phyloP scores from a whole-genome alignment of 2,329 filamentous ascomycete genomes.

The Aspergillus sp. region DNA sequence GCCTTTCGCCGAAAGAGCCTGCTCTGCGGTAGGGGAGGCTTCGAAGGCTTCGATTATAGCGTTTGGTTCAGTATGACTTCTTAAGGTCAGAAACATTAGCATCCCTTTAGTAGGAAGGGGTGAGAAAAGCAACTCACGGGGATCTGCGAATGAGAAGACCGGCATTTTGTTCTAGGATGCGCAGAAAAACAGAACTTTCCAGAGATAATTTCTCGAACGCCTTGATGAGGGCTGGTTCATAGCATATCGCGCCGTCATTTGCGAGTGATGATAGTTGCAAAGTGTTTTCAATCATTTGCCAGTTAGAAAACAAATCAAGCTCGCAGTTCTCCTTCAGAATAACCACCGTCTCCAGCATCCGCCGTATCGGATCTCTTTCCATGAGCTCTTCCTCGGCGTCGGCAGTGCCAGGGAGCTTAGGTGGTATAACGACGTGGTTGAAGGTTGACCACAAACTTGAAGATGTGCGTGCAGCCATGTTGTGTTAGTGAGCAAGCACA shows the following conservation, averaged over 20 bases:
- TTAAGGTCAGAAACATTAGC: not conserved
- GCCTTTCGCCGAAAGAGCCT: constrained; percentile 56
- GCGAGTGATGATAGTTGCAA: constrained; percentile 22
- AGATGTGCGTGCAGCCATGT: constrained; percentile 11
- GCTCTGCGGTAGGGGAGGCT: constrained; percentile 57
- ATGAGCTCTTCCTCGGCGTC: constrained; percentile 36
- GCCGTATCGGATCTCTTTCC: constrained; percentile 31
- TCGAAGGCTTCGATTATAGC: constrained; percentile 66
- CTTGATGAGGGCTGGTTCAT: constrained; percentile 29
- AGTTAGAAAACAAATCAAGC: constrained; percentile 4
- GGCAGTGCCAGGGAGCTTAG: constrained; percentile 41
- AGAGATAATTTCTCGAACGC: constrained; percentile 34
- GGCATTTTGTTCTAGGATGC: constrained; percentile 56
- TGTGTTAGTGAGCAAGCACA: not conserved
- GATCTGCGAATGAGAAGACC: constrained; percentile 48
- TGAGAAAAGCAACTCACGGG: constrained; percentile 13
- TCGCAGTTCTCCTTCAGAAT: not conserved
- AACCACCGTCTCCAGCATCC: constrained; percentile 26
- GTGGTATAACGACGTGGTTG: constrained; percentile 45
- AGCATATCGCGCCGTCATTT: constrained; percentile 22
- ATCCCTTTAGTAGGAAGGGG: not conserved
- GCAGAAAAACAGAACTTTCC: constrained; percentile 46
- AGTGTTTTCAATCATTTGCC: constrained; percentile 12
- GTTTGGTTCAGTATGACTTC: constrained; percentile 22
- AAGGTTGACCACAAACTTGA: constrained; percentile 22